Percentiles rank a stretch among this genome's conserved stretches.
phyloP scores from a whole-genome alignment of 73 alveolate species.

The Paramecium octaurelia region DNA sequence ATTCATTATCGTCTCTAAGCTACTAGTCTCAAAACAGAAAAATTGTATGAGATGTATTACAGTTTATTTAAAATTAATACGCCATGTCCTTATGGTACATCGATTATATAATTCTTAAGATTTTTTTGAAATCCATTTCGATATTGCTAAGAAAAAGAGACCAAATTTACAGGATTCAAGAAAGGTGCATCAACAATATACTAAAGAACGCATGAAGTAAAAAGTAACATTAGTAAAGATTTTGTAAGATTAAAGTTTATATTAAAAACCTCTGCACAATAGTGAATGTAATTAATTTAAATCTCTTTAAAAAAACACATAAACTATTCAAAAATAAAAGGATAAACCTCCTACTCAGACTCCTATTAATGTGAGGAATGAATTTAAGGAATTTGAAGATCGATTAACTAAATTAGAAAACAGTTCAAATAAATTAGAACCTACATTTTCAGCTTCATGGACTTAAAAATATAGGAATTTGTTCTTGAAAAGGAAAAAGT shows the following conservation, averaged over 20 bases:
- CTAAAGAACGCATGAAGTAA: not conserved
- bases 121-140: not conserved
- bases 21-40: not conserved
- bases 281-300: not conserved
- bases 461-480: not conserved
- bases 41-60: not conserved
- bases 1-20: slow-evolving; percentile 3
- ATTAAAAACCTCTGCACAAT: not conserved
- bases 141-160: not conserved
- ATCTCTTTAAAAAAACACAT: not conserved
- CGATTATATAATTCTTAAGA: not conserved
- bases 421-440: slow-evolving; percentile 1
- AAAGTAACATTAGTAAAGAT: not conserved
- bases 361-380: not conserved
- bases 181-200: not conserved
- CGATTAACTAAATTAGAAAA: not conserved
- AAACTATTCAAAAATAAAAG: not conserved
- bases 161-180: not conserved
- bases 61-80: not conserved
- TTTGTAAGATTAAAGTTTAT: not conserved
- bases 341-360: not conserved
- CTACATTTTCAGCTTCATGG: not conserved
- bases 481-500: not conserved
- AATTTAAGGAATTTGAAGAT: not conserved
- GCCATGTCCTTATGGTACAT: not conserved